Conservation (phyloP, 148 eudicot genomes). For the Tetragonia tetragonoides region DNA sequence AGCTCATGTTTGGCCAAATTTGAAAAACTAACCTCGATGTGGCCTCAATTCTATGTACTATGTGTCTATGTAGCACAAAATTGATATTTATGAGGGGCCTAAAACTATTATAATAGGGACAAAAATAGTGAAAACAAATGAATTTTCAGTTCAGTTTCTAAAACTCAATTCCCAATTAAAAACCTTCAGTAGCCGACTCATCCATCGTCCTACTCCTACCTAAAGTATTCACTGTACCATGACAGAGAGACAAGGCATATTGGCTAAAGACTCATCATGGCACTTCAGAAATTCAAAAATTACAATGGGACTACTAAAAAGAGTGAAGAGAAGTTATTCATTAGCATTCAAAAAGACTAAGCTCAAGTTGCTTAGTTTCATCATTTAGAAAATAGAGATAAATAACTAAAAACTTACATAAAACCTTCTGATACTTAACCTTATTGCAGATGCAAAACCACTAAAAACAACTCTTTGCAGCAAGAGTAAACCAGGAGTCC, state of each 20-base stretch:
- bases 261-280: background rate
- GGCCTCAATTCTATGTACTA: too few species aligned
- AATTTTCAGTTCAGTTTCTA: background rate
- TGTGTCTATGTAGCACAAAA: too few species aligned
- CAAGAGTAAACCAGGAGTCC: background rate
- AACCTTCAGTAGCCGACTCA: background rate
- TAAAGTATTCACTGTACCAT: background rate
- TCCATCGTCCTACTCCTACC: background rate
- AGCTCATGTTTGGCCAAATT: too few species aligned
- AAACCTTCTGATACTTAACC: background rate
- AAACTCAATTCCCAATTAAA: background rate
- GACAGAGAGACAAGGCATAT: background rate
- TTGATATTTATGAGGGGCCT: too few species aligned
- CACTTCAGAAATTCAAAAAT: background rate
- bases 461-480: background rate
- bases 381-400: background rate
- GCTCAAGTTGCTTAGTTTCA: background rate
- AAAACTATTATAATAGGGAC: too few species aligned
- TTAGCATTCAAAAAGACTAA: background rate
- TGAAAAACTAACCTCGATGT: too few species aligned
- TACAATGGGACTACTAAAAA: background rate
- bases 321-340: background rate
- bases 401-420: background rate
- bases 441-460: background rate
- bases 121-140: background rate